Percentiles rank a stretch among this genome's conserved stretches.
These are phyloP conservation scores for Teratosphaeria viscida DNA, from an alignment of 2,329 filamentous ascomycete genomes.

Conservation along the genomic window DNA sequence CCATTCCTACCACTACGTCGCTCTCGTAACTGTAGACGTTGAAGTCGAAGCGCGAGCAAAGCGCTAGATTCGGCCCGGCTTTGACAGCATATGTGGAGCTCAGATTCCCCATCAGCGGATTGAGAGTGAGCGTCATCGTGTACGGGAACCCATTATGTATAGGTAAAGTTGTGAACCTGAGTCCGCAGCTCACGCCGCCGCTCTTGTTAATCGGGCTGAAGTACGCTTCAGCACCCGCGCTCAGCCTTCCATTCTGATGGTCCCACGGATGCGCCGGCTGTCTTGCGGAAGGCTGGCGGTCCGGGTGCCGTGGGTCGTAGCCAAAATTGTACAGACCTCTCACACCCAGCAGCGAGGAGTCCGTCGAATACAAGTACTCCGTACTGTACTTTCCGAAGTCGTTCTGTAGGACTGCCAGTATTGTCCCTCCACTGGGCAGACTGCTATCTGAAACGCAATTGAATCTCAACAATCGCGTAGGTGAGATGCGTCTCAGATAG, in stretches of 20 bases:
- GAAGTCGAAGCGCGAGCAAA: conserved; percentile 89
- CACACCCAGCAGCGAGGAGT: conserved; percentile 78
- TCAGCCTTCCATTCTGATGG: conserved; percentile 69
- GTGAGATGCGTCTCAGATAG: conserved; percentile 66
- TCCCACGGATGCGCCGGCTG: conserved; percentile 33
- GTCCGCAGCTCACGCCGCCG: conserved; percentile 77
- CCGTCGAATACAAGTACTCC: conserved; percentile 85
- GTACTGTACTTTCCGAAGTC: conserved; percentile 79
- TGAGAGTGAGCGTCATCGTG: conserved; percentile 85
- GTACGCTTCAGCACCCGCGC: conserved; percentile 84
- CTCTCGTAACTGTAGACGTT: conserved; percentile 98
- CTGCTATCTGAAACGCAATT: conserved; percentile 64
- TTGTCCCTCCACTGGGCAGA: conserved; percentile 64
- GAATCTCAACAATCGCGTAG: conserved; percentile 68
- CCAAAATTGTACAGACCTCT: conserved; percentile 94
- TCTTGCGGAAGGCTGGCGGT: conserved; percentile 11
- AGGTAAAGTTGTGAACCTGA: conserved; percentile 80
- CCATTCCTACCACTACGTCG: conserved; percentile 80
- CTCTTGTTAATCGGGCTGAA: conserved; percentile 93
- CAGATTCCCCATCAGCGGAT: conserved; percentile 88
- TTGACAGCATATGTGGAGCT: conserved; percentile 86
- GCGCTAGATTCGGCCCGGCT: conserved; percentile 68
- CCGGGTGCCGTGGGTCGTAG: conserved; percentile 45
- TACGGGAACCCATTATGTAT: conserved; percentile 76
- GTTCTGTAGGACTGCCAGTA: conserved; percentile 65